Base-by-base conservation (phyloP, 2,329 filamentous ascomycete genomes). In the Pseudogymnoascus sp. region DNA sequence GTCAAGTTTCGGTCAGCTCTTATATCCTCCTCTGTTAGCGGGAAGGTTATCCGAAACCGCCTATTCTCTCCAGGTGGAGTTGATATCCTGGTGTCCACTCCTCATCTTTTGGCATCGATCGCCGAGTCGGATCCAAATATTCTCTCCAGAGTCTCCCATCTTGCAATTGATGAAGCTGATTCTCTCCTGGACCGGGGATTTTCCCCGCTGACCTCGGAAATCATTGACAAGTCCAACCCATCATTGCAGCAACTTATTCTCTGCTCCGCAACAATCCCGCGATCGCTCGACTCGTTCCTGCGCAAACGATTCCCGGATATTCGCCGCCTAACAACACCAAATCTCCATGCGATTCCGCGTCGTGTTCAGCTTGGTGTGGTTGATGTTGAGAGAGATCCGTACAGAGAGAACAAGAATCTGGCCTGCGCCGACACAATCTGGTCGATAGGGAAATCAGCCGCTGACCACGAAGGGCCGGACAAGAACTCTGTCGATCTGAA, bases 351-450 rank as follows among this genome's bases (percentile, higher is more conserved):
- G 63, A 96, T 99, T 68, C 94, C 94, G 2, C 87, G 94, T 42
- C 87, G 94, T 67, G 92, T 99, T 0, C 93, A 97, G 73, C 85
- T 99, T 4, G 92, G 91, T 62, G 91, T 97, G 36, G 86, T 99
- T 29, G 92, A 99, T 70, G 89, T 95, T 12, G 87, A 93, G 66
- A 90, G 89, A 68, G 87, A 95, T n/a, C 92, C 92, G 0, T 99
- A 97, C 77, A 87, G 87, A 65, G 92, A 94, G 70, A 97, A 96
- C 79, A 94, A 95, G 74, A 83, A 88, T 69, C 83, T 99, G 4
- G 95, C 94, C 9, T 97, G 93, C 73, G 94, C 94, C 3, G 93
- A 99, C 72, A 89, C 89, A 10, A 93, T 99, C 71, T 97, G 92
- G 86, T 87, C 90, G 35, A 93, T 99, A 64, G 92, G 92, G 63